Evolutionary conservation across 1,284 basidiomycete genomes (phyloP), one percentile per base, ranked within the genome.

Genomic region (Ustilago shanxiensis): DNA sequence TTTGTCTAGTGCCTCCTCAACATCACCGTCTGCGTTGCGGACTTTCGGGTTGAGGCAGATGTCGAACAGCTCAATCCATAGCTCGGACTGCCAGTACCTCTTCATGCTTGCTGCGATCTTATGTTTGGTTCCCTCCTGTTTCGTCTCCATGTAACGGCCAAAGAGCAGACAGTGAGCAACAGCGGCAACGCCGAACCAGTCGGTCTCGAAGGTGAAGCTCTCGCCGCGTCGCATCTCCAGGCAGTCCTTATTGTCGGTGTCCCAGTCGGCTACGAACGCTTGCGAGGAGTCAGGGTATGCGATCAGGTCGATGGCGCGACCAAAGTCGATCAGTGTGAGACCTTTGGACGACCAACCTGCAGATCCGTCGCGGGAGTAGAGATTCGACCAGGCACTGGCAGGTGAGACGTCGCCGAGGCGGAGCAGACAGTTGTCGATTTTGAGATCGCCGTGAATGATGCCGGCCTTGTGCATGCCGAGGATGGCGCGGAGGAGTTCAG

Each of bases 361-460:
- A 7, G 89, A 89, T 18, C 96, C 95, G 0, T 89, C 88, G 1
- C 92, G 90, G 52, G 91, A 89, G 87, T 98, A 99, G 24, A 89
- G 87, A 60, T 90, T 88, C 2, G 91, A 89, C 93, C 96, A 95
- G 0, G 89, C 87, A 18, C 66, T 71, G 2, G 91, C 91, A 18
- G 91, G 91, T 0, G 92, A 91, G 9, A 79, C 72, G 57, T 94
- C 92, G 13, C 95, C 93, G 29, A 99, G 89, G 4, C 97, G 91
- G 9, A 99, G 88, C 14, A 99, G 89, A 85, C 95, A 98, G 87
- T 99, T 99, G 88, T 99, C 97, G 85, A 98, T 98, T 89, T 99
- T 99, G 80, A 99, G 89, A 87, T 99, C 97, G 47, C 97, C 96
- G 82, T 99, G 97, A 78, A 99, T 93, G 87, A 98, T 92, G 18